A percentile compares a stretch with the other conserved stretches of the same genome.
Evolutionary conservation across 257 asterid species (phyloP).

Genomic region (Asclepias syriaca): DNA sequence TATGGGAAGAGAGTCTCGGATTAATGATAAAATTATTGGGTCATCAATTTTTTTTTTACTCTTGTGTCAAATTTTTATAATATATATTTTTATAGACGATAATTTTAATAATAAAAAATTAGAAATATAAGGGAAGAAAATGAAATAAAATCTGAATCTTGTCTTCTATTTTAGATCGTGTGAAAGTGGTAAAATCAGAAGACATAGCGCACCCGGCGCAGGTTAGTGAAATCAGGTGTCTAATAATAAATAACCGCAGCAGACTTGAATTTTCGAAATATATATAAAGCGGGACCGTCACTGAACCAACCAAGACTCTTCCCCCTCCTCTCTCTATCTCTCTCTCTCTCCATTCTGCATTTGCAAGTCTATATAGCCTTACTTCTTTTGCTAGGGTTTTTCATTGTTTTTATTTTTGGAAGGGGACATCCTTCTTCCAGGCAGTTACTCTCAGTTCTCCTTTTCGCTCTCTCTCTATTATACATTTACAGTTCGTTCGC

Average conservation of each 20-base stretch:
- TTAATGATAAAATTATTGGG: too few species aligned
- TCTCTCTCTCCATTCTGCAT: neutral
- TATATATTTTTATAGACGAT: too few species aligned
- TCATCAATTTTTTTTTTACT: too few species aligned
- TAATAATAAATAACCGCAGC: neutral
- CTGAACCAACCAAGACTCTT: neutral
- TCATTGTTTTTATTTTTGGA: neutral
- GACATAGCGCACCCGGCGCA: constrained; percentile 25
- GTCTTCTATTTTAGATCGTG: too few species aligned
- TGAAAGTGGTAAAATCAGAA: too few species aligned
- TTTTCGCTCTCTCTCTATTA: constrained; percentile 7
- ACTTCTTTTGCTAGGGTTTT: constrained; percentile 41
- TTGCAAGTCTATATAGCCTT: neutral
- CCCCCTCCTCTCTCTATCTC: neutral
- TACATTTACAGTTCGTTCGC: neutral
- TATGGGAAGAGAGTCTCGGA: too few species aligned
- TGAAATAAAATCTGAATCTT: too few species aligned
- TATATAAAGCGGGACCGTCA: constrained; percentile 36
- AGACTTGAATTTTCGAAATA: constrained; percentile 22
- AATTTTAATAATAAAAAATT: too few species aligned
- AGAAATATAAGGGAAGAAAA: too few species aligned
- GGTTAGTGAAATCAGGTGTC: constrained; percentile 13
- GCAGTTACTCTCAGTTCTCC: neutral
- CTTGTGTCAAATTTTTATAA: too few species aligned
- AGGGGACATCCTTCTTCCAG: neutral